Conservation (phyloP, 805 yeast genomes). For the Wickerhamomyces queroliae region DNA sequence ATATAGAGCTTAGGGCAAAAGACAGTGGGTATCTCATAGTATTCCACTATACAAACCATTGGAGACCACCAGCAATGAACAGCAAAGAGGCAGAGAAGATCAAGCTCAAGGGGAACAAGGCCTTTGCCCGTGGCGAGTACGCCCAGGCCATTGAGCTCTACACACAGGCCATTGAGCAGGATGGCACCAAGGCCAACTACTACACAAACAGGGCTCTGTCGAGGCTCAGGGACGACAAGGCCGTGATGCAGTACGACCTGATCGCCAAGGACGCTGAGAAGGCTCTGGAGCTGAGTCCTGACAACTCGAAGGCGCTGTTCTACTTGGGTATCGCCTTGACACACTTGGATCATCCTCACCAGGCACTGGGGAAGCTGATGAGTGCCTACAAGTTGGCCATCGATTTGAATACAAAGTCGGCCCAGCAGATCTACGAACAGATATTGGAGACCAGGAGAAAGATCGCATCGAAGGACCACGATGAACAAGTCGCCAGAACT, state of each 20-base stretch:
- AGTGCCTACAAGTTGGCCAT: slow-evolving; percentile 24
- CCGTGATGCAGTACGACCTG: slow-evolving; percentile 20
- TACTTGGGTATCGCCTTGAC: slow-evolving; percentile 19
- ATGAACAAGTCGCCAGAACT: slow-evolving; percentile 4
- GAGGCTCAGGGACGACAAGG: slow-evolving; percentile 1
- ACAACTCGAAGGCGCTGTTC: slow-evolving; percentile 6
- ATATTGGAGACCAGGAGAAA: slow-evolving; percentile 15
- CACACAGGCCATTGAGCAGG: background rate
- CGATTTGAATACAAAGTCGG: slow-evolving; percentile 19
- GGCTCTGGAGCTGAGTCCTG: slow-evolving; percentile 21
- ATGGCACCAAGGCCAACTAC: background rate
- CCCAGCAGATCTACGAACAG: slow-evolving; percentile 16
- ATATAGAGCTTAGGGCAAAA: too few relatives aligned
- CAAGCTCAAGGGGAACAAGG: slow-evolving; percentile 1
- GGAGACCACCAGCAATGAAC: background rate
- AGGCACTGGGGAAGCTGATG: slow-evolving; percentile 18
- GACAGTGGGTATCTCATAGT: too few relatives aligned
- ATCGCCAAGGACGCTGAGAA: slow-evolving; percentile 18
- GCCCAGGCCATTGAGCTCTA: slow-evolving; percentile 1
- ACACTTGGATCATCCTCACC: slow-evolving; percentile 19
- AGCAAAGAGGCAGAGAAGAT: background rate
- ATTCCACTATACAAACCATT: background rate
- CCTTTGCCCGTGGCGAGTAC: slow-evolving; percentile 1
- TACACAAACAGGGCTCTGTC: slow-evolving; percentile 3
- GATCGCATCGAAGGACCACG: background rate